Percentiles rank a stretch among this genome's conserved stretches.
Conservation (phyloP, 2,329 filamentous ascomycete genomes). For the Sporothrix protearum region DNA sequence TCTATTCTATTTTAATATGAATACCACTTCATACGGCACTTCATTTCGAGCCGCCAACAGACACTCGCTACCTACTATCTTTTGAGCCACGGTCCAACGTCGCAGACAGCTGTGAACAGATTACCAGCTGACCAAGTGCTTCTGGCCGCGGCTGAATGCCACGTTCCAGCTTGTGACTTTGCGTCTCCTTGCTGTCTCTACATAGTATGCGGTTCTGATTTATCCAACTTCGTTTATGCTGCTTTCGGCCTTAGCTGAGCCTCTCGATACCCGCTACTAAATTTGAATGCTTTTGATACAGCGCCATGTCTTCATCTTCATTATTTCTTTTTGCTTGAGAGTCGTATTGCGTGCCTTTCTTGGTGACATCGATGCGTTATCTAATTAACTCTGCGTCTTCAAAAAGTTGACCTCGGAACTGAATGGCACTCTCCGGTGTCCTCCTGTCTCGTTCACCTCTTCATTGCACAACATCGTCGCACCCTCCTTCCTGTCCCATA, state of each 20-base stretch:
- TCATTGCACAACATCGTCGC: background rate
- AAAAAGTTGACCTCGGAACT: background rate
- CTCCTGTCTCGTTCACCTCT: background rate
- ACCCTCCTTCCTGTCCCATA: background rate
- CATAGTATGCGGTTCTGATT: background rate
- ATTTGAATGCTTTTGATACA: background rate
- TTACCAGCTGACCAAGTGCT: background rate
- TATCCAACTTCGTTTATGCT: background rate
- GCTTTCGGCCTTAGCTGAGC: background rate
- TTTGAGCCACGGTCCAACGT: background rate
- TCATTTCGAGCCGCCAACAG: slow-evolving; percentile 13
- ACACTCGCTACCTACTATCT: slow-evolving; percentile 1
- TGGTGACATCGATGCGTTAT: background rate
- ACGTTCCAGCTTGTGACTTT: slow-evolving; percentile 1
- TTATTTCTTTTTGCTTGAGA: background rate
- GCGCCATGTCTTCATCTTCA: too few relatives aligned
- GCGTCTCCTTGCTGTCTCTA: background rate
- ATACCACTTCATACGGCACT: slow-evolving; percentile 5
- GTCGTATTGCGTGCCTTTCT: background rate
- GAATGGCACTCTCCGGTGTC: background rate
- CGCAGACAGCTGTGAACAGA: background rate
- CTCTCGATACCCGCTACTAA: background rate
- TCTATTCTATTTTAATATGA: slow-evolving; percentile 11
- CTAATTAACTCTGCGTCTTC: background rate
- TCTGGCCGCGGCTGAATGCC: slow-evolving; percentile 15